Base-by-base conservation (phyloP, 164 flowering plant genomes). In the Liriodendron chinense region DNA sequence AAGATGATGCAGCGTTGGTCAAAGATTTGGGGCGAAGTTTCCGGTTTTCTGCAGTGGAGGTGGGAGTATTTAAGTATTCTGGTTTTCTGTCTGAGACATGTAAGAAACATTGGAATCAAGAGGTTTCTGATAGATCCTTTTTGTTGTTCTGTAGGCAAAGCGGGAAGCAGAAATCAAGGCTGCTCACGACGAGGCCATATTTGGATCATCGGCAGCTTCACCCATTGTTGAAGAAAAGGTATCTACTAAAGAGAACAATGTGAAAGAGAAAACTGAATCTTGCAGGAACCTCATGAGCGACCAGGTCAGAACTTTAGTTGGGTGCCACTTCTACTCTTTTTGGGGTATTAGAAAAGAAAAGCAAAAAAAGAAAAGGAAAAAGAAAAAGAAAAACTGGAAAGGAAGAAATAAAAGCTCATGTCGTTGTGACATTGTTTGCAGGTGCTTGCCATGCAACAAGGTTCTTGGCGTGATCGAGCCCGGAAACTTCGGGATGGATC, bases 401-500 rank as follows among this genome's bases (percentile, higher is more conserved):
- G 68, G 26, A 65, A 12, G 24, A 24, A 24, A 12, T 14, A 25
- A 22, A 24, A 64, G 24, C n/a, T 63, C n/a, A 53, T 53, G 16
- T 53, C 9, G 59, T 10, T 53, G 12, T 53, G 59, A 12, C 18
- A 20, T 61, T 65, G 72, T 64, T 76, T 69, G 62, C 76, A 94
- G 98, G 93, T 92, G 47, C 86, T 89, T 43, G 82, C 91, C 25
- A 91, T 83, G 89, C 92, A 94, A 71, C 90, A 86, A 83, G 96
- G 96, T 62, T 94, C 98, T 66, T 94, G 98, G 98, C 93, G 98
- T 78, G 94, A 93, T 79, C 90, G 94, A 22, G 90, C 85, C 43
- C 92, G 92, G 23, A 92, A 87, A 76, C 64, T 75, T 68, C 70
- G 72, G 12, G 65, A 77, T 62, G 73, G 73, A 72, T 71, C n/a